Percentiles rank a stretch among this genome's conserved stretches.
These are phyloP conservation scores for Primulina tabacum DNA, from an alignment of 257 asterid genomes.

Conservation along the genomic window DNA sequence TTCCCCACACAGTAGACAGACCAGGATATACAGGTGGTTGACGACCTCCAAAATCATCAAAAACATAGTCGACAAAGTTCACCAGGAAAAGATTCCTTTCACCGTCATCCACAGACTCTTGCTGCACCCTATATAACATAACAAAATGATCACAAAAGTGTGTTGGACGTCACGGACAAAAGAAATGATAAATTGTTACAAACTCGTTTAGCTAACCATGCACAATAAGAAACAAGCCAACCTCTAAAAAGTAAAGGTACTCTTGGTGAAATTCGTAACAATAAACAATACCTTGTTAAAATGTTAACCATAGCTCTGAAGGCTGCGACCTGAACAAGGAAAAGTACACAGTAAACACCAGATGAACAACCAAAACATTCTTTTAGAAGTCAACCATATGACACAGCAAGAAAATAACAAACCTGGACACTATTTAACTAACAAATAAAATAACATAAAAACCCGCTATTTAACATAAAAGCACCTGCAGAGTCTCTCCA, in stretches of 20 bases:
- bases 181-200: conserved; percentile 19
- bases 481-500: conserved; percentile 98
- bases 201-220: conserved; percentile 17
- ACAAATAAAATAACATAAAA: conserved; percentile 3
- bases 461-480: conserved; percentile 12
- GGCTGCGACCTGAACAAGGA: conserved; percentile 85
- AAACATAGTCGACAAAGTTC: conserved; percentile 90
- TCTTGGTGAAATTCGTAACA: conserved; percentile 11
- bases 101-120: conserved; percentile 96
- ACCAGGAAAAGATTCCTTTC: conserved; percentile 92
- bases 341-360: conserved; percentile 26
- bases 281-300: conserved; percentile 71
- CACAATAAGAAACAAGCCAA: conserved; percentile 10
- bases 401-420: conserved; percentile 14
- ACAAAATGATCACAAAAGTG: conserved; percentile 21
- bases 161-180: conserved; percentile 19
- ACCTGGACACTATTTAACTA: conserved; percentile 20
- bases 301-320: conserved; percentile 99
- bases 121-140: conserved; percentile 75
- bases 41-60: conserved; percentile 99
- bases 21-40: conserved; percentile 99
- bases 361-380: conserved; percentile 21
- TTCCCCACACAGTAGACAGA: conserved; percentile 98
- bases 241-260: neutral
- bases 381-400: conserved; percentile 11